phyloP scores from a whole-genome alignment of 106 monocot genomes.

The Agapanthus africanus region DNA sequence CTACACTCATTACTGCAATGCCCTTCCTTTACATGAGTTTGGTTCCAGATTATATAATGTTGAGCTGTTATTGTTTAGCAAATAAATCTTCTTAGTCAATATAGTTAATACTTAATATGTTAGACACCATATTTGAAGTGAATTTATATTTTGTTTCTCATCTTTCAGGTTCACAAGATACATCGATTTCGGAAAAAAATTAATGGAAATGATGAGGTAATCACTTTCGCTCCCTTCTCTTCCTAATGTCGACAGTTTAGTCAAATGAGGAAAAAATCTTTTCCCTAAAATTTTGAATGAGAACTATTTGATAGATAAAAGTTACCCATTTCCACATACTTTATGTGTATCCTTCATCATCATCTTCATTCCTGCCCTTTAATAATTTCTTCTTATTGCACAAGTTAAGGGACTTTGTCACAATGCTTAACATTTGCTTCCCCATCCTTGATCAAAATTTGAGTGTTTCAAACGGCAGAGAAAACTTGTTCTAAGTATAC shows the following conservation, averaged over 20 bases:
- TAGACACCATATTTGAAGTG: neutral
- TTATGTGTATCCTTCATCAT: neutral
- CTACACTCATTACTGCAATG: neutral
- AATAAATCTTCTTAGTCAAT: neutral
- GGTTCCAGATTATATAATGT: neutral
- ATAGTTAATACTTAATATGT: neutral
- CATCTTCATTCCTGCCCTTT: too few relatives aligned
- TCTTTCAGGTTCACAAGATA: slow-evolving; percentile 47
- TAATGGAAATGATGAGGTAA: slow-evolving; percentile 56
- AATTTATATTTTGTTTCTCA: neutral
- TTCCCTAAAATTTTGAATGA: neutral
- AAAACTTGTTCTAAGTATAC: neutral
- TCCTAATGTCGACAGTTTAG: neutral
- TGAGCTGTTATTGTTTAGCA: neutral
- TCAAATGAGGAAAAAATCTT: neutral
- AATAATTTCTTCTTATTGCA: too few relatives aligned
- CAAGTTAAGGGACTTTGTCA: too few relatives aligned
- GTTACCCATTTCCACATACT: neutral
- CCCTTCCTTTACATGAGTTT: neutral
- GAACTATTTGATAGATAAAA: neutral
- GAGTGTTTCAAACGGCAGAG: neutral
- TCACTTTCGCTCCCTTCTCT: too few relatives aligned
- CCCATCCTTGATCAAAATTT: too few relatives aligned
- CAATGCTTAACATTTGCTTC: too few relatives aligned
- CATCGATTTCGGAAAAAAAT: slow-evolving; percentile 36